These are phyloP conservation scores for Trypanosoma vivax DNA, from an alignment of 208 protist species.

Conservation along the genomic window DNA sequence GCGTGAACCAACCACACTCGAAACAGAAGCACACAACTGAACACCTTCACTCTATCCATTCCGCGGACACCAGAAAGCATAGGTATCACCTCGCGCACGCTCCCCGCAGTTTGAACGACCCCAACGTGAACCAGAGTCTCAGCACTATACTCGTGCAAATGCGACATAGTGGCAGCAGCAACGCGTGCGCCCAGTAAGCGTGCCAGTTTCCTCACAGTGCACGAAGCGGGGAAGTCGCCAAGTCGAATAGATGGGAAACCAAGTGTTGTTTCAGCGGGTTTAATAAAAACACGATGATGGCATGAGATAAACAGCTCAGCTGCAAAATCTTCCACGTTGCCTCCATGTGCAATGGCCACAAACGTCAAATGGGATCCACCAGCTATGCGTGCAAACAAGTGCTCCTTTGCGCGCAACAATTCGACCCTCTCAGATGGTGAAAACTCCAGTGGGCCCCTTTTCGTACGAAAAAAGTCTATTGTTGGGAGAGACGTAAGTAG, in stretches of 20 bases:
- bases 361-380: conserved; percentile 17
- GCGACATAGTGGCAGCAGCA: conserved; percentile 5
- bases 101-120: background rate
- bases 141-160: conserved; percentile 8
- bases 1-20: background rate
- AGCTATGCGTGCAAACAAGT: conserved; percentile 32
- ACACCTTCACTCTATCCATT: background rate
- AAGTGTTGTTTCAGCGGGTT: conserved; percentile 9
- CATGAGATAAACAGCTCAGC: conserved; percentile 80
- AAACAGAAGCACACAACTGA: background rate
- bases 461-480: conserved; percentile 44
- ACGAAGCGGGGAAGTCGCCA: conserved; percentile 14
- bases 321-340: conserved; percentile 46
- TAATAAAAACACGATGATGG: conserved; percentile 24
- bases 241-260: conserved; percentile 14
- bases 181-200: conserved; percentile 8
- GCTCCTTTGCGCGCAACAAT: conserved; percentile 28
- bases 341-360: conserved; percentile 24
- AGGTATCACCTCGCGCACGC: background rate
- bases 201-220: conserved; percentile 1
- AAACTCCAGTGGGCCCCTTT: conserved; percentile 38
- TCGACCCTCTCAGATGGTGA: conserved; percentile 24
- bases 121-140: conserved; percentile 8
- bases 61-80: background rate
- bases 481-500: conserved; percentile 27